Base-by-base conservation (phyloP, 192 early-diverging fungal genomes). In the Chytriomyces sp. region DNA sequence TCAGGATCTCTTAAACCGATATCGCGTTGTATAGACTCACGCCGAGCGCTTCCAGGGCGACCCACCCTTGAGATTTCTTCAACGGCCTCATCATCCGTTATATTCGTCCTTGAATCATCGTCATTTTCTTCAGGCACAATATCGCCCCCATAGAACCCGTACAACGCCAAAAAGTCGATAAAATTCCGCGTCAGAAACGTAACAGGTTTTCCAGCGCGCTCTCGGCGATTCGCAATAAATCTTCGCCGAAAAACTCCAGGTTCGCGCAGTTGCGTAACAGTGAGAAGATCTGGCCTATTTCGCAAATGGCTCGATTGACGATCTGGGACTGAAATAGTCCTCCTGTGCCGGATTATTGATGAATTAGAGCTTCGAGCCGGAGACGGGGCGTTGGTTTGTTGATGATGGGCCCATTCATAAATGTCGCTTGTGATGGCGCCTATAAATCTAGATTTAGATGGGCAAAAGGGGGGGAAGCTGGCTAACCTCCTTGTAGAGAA, bases 131-230 rank as follows among this genome's bases (percentile, higher is more conserved):
- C 92, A 20, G 93, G 94, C 64, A 92, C 89, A 66, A 94, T 93
- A 81, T 95, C 96, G 63, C 95, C 96, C 35, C 93, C 96, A 86
- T 96, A 98, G 79, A 94, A 96, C 53, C 94, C 95, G 67, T 94
- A 97, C 75, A 98, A 84, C 35, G 91, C 92, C 72, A 98, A 87
- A 77, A 96, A 97, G 79, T 98, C 97, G 43, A 97, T 88, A 88
- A 97, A 98, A 81, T 92, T 97, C 20, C 89, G 79, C 7, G 97
- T 96, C 73, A 96, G 81, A 57, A 82, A 63, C 0, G 92, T 92
- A 61, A 77, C 83, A 16, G 77, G 78, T 23, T 87, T 86, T 49
- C 93, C 95, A 69, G 86, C 84, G 45, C 84, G 81, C 35, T 84
- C 80, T 8, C 93, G 93, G 60, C 94, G 89, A 64, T 89, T 84